These are phyloP conservation scores for Fusarium scirpi DNA, from an alignment of 2,329 filamentous ascomycete species.

Conservation along the genomic window DNA sequence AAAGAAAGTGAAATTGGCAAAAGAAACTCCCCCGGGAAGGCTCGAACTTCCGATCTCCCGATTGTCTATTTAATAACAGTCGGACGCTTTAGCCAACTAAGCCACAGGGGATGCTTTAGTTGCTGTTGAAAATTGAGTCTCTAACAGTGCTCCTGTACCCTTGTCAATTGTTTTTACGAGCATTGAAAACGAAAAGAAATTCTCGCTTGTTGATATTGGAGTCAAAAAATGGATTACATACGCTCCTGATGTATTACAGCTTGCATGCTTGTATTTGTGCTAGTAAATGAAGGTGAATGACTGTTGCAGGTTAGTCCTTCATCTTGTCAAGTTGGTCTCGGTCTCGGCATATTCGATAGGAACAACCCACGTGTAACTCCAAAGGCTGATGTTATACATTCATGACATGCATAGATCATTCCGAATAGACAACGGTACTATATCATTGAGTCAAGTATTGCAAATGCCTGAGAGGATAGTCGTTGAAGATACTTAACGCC, in stretches of 20 bases:
- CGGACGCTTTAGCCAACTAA: conserved; percentile 46
- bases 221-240: too few species aligned
- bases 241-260: background rate
- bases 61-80: conserved; percentile 45
- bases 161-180: background rate
- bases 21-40: conserved; percentile 47
- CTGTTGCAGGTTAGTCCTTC: background rate
- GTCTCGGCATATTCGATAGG: background rate
- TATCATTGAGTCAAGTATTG: background rate
- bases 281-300: background rate
- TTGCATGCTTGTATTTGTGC: background rate
- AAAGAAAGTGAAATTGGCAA: background rate
- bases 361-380: background rate
- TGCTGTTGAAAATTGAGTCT: background rate
- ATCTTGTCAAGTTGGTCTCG: background rate
- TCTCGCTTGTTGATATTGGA: background rate
- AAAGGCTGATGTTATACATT: background rate
- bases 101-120: conserved; percentile 37
- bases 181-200: background rate
- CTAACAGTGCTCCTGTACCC: background rate
- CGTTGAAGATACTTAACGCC: background rate
- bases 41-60: conserved; percentile 49
- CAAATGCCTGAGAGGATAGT: background rate
- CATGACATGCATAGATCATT: background rate
- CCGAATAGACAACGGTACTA: background rate